These are phyloP conservation scores for Oryza brachyantha DNA, from an alignment of 176 grass and related monocot species.

Conservation along the genomic window DNA sequence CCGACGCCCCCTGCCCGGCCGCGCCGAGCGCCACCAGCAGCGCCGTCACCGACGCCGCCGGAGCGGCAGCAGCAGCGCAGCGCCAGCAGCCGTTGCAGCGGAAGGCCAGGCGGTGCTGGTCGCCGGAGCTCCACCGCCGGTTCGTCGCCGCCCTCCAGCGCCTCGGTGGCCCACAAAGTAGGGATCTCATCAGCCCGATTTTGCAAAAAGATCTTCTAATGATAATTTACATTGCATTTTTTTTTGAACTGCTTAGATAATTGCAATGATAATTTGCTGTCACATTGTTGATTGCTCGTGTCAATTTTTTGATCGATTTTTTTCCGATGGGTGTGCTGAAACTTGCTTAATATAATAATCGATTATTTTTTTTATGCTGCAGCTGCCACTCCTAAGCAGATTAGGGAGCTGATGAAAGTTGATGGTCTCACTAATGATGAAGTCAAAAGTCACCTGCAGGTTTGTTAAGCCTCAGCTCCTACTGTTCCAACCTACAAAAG, in stretches of 20 bases:
- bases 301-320: not conserved
- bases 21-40: slow-evolving; percentile 37
- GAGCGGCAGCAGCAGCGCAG: slow-evolving; percentile 13
- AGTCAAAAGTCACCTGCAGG: slow-evolving; percentile 95
- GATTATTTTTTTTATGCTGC: slow-evolving; percentile 7
- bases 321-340: slow-evolving; percentile 24
- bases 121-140: slow-evolving; percentile 73
- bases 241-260: too few relatives aligned
- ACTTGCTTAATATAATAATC: not conserved
- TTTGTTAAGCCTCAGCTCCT: slow-evolving; percentile 2
- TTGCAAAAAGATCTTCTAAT: not conserved
- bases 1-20: slow-evolving; percentile 16
- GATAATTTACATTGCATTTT: too few relatives aligned
- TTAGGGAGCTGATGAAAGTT: slow-evolving; percentile 91
- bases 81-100: slow-evolving; percentile 44
- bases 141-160: slow-evolving; percentile 78
- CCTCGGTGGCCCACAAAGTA: slow-evolving; percentile 73
- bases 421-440: slow-evolving; percentile 91
- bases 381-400: slow-evolving; percentile 93
- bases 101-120: slow-evolving; percentile 86
- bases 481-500: not conserved
- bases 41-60: slow-evolving; percentile 7
- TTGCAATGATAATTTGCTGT: not conserved
- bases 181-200: not conserved
- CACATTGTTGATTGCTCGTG: not conserved